Percentiles rank a stretch among this genome's conserved stretches.
phyloP scores from a whole-genome alignment of 768 basidiomycete species.

The Kwoniella sp. region DNA sequence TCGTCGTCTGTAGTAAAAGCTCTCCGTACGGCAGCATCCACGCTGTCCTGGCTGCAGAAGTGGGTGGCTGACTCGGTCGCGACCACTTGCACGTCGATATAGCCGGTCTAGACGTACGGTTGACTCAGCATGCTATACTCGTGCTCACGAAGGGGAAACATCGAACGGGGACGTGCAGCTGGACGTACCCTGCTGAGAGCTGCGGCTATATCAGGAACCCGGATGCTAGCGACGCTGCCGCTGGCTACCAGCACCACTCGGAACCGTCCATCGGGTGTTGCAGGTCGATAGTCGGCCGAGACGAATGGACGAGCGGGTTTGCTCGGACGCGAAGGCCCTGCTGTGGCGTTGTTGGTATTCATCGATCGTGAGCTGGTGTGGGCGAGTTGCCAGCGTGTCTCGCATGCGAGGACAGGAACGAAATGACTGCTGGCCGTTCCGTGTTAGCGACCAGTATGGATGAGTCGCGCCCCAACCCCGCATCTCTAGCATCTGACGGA shows the following conservation, averaged over 20 bases:
- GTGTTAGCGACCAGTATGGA: too few relatives aligned
- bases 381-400: too few relatives aligned
- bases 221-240: constrained; percentile 94
- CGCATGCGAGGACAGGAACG: too few relatives aligned
- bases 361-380: too few relatives aligned
- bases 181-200: constrained; percentile 63
- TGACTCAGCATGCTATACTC: constrained; percentile 2
- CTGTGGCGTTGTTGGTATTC: constrained; percentile 1
- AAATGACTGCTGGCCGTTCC: too few relatives aligned
- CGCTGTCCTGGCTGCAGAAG: constrained; percentile 61
- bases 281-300: constrained; percentile 26
- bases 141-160: not conserved
- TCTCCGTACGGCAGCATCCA: constrained; percentile 20
- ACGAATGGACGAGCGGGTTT: constrained; percentile 27
- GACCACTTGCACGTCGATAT: constrained; percentile 76
- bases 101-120: constrained; percentile 57
- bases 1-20: not conserved
- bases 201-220: constrained; percentile 79
- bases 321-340: constrained; percentile 12
- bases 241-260: constrained; percentile 74
- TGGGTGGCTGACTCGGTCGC: constrained; percentile 71
- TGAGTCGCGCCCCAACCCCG: too few relatives aligned
- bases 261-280: constrained; percentile 30
- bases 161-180: not conserved
- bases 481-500: too few relatives aligned